Percentiles rank a stretch among this genome's conserved stretches.
Conservation (phyloP, 2,329 filamentous ascomycete species). For the Blastomyces emzantsi region DNA sequence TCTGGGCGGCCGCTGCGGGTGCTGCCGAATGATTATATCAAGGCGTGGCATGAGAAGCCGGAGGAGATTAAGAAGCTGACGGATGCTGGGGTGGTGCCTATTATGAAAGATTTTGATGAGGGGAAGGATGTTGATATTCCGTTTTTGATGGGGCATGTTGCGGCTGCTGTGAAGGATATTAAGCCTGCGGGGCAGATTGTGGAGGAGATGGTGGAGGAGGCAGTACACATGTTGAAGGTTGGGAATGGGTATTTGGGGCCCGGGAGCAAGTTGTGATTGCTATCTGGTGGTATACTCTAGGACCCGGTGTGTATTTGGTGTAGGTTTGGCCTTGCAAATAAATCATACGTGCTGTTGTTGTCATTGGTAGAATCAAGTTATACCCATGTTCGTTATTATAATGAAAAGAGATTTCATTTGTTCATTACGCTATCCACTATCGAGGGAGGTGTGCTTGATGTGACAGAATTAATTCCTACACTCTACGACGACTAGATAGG, state of each 20-base stretch:
- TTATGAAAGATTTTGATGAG: conserved; percentile 74
- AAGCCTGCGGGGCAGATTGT: conserved; percentile 78
- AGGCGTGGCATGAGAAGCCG: conserved; percentile 67
- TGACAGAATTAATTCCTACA: background rate
- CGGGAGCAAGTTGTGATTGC: conserved; percentile 38
- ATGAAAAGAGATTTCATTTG: background rate
- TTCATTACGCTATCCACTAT: background rate
- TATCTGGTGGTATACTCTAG: background rate
- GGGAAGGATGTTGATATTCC: conserved; percentile 76
- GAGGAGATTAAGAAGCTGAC: conserved; percentile 67
- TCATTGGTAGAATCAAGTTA: background rate
- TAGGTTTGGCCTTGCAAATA: background rate
- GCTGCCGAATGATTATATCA: conserved; percentile 74
- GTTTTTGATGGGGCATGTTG: conserved; percentile 90
- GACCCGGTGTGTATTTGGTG: background rate
- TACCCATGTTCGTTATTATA: background rate
- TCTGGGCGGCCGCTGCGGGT: conserved; percentile 73
- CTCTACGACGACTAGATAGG: background rate
- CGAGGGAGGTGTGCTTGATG: background rate
- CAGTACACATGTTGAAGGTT: conserved; percentile 56
- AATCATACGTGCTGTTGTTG: background rate
- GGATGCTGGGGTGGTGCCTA: conserved; percentile 65
- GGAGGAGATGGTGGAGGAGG: conserved; percentile 78
- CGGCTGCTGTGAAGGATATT: conserved; percentile 64
- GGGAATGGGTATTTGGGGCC: conserved; percentile 51